A percentile compares a stretch with the other conserved stretches of the same genome.
Conservation (phyloP, 2,329 filamentous ascomycete genomes). For the Aspergillus brunneoviolaceus region DNA sequence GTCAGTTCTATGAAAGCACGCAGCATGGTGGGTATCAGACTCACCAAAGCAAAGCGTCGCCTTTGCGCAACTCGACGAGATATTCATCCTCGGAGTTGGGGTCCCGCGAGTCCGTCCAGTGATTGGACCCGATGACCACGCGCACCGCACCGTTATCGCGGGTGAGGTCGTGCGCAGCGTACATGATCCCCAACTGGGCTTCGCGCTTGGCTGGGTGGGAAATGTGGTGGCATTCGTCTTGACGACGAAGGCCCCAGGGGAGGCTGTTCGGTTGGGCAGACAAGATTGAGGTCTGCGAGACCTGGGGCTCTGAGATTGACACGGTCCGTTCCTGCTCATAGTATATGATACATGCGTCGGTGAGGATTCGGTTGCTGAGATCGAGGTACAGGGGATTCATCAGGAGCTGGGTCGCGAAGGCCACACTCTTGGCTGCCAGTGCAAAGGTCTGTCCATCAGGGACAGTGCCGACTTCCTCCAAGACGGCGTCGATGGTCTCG, state of each 20-base stretch:
- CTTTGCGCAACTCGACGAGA: neutral
- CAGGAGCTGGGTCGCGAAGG: conserved; percentile 1
- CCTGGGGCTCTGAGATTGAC: neutral
- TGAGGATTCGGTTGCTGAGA: neutral
- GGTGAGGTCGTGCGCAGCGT: neutral
- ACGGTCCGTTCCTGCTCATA: neutral
- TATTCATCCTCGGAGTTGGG: neutral
- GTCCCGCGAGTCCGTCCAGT: neutral
- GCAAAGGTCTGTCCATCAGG: neutral
- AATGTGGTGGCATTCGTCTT: neutral
- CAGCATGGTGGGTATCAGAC: neutral
- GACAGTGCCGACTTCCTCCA: neutral
- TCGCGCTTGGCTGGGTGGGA: neutral
- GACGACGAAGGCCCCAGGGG: neutral
- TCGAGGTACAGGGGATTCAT: neutral
- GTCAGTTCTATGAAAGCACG: too few species aligned
- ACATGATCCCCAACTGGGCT: neutral
- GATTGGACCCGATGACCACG: neutral
- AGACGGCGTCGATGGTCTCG: neutral
- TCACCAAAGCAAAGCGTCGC: neutral
- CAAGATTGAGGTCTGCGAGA: neutral
- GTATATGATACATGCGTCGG: neutral
- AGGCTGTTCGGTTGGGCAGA: neutral
- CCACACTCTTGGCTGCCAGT: neutral
- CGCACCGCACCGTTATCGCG: neutral